Base-by-base conservation (phyloP, 208 protist species). In the Trypanosoma avium region DNA sequence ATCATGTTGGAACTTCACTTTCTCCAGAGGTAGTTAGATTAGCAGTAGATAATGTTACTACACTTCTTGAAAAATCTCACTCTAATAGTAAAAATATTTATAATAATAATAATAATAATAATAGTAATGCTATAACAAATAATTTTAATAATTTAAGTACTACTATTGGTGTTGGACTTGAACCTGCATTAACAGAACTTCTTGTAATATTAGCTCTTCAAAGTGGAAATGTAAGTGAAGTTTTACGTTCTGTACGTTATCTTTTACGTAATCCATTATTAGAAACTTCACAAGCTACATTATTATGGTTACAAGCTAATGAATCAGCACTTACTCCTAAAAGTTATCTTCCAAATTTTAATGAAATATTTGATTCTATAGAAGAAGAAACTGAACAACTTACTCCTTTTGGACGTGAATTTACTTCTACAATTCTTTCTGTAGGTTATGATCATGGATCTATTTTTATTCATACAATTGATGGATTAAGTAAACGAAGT, bases 161-260 rank as follows among this genome's bases (percentile, higher is more conserved):
- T n/a, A n/a, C n/a, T n/a, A n/a, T n/a, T 6, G 35, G n/a, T 33
- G 56, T 47, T 27, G 49, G 13, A 52, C 47, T 70, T 53, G 56
- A 22, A 10, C 42, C 74, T 2, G 70, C 64, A 19, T 73, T 94
- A 30, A 12, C 89, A 6, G 84, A 90, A 53, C 75, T 97, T 30
- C 72, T 88, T 7, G 27, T 91, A 17, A 53, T 95, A 29, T 60
- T 97, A 26, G 58, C 87, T 0, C 60, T 94, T 42, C 92, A 95
- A 55, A 75, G 86, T 42, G 89, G 87, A 10, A 35, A 73, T 27
- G 78, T 94, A 22, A 85, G 82, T 53, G 85, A 94, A 55, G 61
- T 85, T 43, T 63, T 97, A 54, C 79, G 84, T 2, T 65, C 73
- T 21, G 81, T 72, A 15, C 81, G 88, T 15, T 67, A 81, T 43